These are phyloP conservation scores for Macrolepiota fuliginosa DNA, from an alignment of 768 basidiomycete genomes.

Conservation along the genomic window DNA sequence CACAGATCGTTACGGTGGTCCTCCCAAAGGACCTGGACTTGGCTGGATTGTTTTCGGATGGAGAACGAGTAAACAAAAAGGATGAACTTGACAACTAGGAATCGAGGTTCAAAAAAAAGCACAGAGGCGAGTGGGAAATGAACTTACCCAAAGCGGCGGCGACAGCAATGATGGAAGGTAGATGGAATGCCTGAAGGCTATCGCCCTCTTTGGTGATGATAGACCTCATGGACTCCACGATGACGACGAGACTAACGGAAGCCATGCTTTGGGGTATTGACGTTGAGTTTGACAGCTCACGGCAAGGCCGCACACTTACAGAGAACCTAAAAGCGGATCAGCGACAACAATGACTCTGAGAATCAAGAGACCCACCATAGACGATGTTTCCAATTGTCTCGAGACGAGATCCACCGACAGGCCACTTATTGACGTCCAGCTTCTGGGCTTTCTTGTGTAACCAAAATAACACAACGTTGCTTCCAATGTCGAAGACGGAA, in stretches of 20 bases:
- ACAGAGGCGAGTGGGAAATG: not conserved
- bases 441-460: constrained; percentile 69
- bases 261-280: constrained; percentile 72
- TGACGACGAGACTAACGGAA: constrained; percentile 86
- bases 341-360: constrained; percentile 26
- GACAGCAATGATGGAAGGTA: constrained; percentile 83
- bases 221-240: constrained; percentile 82
- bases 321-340: constrained; percentile 21
- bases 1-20: constrained; percentile 94
- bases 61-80: constrained; percentile 88
- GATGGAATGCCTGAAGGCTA: constrained; percentile 62
- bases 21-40: constrained; percentile 95
- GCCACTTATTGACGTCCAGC: constrained; percentile 86
- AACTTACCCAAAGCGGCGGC: constrained; percentile 71
- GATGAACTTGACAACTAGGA: constrained; percentile 72
- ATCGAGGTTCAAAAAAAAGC: constrained; percentile 1
- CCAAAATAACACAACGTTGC: constrained; percentile 78
- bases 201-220: constrained; percentile 55
- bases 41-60: constrained; percentile 78
- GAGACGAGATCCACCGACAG: constrained; percentile 85
- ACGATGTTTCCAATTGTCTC: constrained; percentile 89
- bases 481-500: constrained; percentile 80
- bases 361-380: constrained; percentile 51
- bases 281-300: not conserved
- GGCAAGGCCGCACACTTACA: constrained; percentile 18